Evolutionary conservation across 2,329 filamentous ascomycete genomes (phyloP).

Genomic region (Colletotrichum sp.): DNA sequence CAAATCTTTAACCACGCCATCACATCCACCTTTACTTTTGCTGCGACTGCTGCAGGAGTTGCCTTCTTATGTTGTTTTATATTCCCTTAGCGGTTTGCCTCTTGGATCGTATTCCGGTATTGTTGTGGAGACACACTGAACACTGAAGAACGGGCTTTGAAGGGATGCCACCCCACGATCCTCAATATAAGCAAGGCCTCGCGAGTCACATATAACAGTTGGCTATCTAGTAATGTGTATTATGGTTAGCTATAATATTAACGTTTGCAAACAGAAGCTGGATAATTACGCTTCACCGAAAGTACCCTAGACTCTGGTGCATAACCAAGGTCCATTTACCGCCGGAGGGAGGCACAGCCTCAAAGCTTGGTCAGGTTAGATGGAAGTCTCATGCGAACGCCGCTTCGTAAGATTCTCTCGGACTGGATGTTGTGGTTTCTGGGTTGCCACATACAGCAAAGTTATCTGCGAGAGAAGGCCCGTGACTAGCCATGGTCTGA

Average conservation of each 20-base stretch:
- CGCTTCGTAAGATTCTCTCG: accelerated
- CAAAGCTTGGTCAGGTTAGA: no score
- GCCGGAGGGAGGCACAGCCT: no score
- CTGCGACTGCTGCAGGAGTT: conserved; percentile 8
- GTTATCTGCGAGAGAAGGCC: accelerated
- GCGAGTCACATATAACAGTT: no score
- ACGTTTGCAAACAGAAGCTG: no score
- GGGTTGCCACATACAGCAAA: neutral
- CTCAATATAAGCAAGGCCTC: no score
- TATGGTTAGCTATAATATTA: no score
- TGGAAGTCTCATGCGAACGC: neutral
- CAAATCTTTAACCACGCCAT: neutral
- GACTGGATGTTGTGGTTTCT: neutral
- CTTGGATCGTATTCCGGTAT: neutral
- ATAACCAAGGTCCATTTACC: no score
- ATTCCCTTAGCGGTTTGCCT: neutral
- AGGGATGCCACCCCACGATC: neutral
- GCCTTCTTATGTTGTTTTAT: neutral
- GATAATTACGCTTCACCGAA: no score
- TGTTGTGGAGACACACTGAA: no score
- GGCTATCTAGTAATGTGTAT: no score
- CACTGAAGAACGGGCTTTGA: neutral
- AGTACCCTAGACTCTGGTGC: no score
- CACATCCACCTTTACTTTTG: neutral
- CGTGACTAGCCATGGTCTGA: neutral